phyloP scores from a whole-genome alignment of 768 basidiomycete genomes.

The Tulasnella sp. region DNA sequence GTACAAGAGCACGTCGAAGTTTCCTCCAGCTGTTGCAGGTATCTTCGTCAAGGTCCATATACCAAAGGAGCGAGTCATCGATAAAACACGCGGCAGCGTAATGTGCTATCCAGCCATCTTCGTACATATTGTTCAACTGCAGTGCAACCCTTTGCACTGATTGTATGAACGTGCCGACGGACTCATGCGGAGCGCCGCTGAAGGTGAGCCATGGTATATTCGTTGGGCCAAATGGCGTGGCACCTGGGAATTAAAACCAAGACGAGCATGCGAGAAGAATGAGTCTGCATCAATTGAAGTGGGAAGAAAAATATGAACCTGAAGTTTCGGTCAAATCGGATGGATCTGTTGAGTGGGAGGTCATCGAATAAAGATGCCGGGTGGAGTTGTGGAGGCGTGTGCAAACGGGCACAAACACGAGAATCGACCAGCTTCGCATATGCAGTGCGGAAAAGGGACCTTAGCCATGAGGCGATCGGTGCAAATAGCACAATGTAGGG shows the following conservation, averaged over 20 bases:
- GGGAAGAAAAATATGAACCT: not conserved
- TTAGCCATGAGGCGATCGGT: too few relatives aligned
- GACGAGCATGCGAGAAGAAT: too few relatives aligned
- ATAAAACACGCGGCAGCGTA: slow-evolving; percentile 9
- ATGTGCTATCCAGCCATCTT: not conserved
- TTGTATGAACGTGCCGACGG: not conserved
- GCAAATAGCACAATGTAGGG: too few relatives aligned
- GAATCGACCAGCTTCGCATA: too few relatives aligned
- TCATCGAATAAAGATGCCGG: too few relatives aligned
- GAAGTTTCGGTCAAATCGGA: not conserved
- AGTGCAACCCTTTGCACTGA: not conserved
- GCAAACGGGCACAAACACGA: too few relatives aligned
- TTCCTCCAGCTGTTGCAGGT: not conserved
- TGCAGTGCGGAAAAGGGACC: too few relatives aligned
- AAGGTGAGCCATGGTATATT: not conserved
- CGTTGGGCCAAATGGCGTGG: not conserved
- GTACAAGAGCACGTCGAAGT: not conserved
- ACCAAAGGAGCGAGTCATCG: not conserved
- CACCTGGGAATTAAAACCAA: not conserved
- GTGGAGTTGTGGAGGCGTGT: too few relatives aligned
- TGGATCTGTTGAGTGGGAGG: not conserved
- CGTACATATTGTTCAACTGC: not conserved
- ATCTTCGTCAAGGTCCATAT: not conserved
- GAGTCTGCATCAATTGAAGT: too few relatives aligned
- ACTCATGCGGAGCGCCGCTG: not conserved